A percentile compares a stretch with the other conserved stretches of the same genome.
Evolutionary conservation across 176 grass and related monocot genomes (phyloP).

Genomic region (Dendrocalamus sinicus): DNA sequence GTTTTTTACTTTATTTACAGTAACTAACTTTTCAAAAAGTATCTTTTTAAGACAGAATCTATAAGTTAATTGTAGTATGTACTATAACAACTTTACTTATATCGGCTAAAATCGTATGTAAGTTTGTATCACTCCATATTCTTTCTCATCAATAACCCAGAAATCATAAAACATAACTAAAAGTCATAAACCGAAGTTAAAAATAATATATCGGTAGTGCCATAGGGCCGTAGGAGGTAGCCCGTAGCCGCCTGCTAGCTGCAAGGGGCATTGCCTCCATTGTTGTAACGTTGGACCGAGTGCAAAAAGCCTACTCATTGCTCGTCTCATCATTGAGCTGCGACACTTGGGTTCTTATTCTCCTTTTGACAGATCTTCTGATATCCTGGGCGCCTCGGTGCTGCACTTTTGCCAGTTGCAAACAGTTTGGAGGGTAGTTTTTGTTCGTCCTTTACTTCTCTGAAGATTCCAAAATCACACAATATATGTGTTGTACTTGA

Average conservation of each 20-base stretch:
- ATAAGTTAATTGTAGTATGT: too few species aligned
- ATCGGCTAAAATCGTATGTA: too few species aligned
- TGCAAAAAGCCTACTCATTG: slow-evolving; percentile 39
- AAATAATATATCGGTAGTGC: background rate
- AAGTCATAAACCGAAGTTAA: too few species aligned
- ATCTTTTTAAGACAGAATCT: too few species aligned
- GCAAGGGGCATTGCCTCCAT: slow-evolving; percentile 10
- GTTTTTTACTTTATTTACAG: too few species aligned
- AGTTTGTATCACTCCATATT: too few species aligned
- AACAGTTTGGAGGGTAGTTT: slow-evolving; percentile 40
- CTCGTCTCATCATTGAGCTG: slow-evolving; percentile 38
- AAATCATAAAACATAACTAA: too few species aligned
- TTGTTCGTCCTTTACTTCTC: slow-evolving; percentile 29
- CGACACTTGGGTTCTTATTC: slow-evolving; percentile 46
- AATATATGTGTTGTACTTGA: background rate
- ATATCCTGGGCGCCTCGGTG: slow-evolving; percentile 47
- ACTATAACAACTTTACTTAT: too few species aligned
- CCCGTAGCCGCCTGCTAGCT: background rate
- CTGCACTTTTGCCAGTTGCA: slow-evolving; percentile 42
- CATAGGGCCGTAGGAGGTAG: slow-evolving; percentile 30
- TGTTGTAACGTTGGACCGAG: background rate
- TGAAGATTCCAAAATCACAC: slow-evolving; percentile 26
- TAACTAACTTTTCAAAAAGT: too few species aligned
- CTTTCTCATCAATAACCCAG: too few species aligned
- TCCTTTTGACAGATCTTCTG: slow-evolving; percentile 45